Conservation (phyloP, 257 asterid species). For the Scutellaria galericulata region DNA sequence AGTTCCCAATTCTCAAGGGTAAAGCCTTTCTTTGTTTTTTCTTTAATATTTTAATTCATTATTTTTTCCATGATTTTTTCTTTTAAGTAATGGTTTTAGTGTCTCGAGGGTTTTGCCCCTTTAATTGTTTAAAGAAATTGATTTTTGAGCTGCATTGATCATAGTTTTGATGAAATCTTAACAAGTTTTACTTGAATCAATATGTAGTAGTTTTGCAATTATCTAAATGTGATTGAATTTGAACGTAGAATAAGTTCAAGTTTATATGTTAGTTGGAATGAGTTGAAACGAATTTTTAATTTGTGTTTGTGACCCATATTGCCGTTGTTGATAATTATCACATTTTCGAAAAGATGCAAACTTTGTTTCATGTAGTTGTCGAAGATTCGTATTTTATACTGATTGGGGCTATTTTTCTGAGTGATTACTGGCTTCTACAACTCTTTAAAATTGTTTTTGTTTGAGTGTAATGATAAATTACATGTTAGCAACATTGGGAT, state of each 20-base stretch:
- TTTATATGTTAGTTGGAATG: too few relatives aligned
- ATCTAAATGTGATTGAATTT: too few relatives aligned
- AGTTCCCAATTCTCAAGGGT: constrained; percentile 56
- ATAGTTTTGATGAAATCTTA: too few relatives aligned
- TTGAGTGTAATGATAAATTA: constrained; percentile 18
- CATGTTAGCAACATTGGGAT: constrained; percentile 22
- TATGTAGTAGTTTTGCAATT: too few relatives aligned
- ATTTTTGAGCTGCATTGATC: too few relatives aligned
- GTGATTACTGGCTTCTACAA: not conserved
- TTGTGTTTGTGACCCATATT: too few relatives aligned
- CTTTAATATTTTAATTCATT: constrained; percentile 4
- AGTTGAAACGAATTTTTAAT: too few relatives aligned
- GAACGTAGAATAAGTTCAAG: too few relatives aligned
- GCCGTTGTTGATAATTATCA: not conserved
- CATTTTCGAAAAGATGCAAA: not conserved
- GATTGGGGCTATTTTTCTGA: not conserved
- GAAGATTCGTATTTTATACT: not conserved
- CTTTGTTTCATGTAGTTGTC: not conserved
- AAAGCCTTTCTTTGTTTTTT: constrained; percentile 4
- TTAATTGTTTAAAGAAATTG: not conserved
- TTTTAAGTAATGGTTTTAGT: constrained; percentile 7
- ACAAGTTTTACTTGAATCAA: too few relatives aligned
- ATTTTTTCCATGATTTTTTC: constrained; percentile 33
- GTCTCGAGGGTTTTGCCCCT: constrained; percentile 37
- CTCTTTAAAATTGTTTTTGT: not conserved